Evolutionary conservation across 2,329 filamentous ascomycete species (phyloP), one percentile per base, ranked within the genome.

Genomic region (Fusarium nelsonii): DNA sequence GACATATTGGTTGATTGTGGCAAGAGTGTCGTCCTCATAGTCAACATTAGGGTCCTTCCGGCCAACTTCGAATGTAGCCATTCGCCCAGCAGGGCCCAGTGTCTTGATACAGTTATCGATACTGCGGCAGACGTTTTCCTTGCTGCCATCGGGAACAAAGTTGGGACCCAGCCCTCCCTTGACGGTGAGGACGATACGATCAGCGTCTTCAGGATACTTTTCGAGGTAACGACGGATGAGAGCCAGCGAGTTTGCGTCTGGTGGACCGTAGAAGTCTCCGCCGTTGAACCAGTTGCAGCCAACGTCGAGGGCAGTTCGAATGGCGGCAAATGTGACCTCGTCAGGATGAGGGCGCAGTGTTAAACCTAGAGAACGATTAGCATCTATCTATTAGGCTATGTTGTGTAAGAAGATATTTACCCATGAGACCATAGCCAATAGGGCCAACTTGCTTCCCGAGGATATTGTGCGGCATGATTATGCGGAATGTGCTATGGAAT

Each of bases 181-280:
- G 74, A 91, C 82, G 70, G 82, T 84, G 48, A 91, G 78, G 11
- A 90, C 81, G 4, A 91, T 83, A 69, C 88, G 86, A 45, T 82
- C 78, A 15, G 87, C 87, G 63, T 90, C 85, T 62, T 87, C 84
- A 1, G 89, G 88, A 74, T 90, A 84, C 65, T 83, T 81, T 34
- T 81, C 81, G 72, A 91, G 88, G 77, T 90, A 91, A 23, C 83
- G 80, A 55, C 85, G 81, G n/a, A 91, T 77, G 30, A 91, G 80
- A 49, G 84, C 82, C 54, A 88, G 84, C 57, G 78, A 81, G 78
- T 90, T 88, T 71, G 80, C 80, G 15, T 84, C 79, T 3, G 83
- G 82, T 1, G 80, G 77, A 30, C 89, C 89, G 76, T 91, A 91
- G 74, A 90, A 84, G 72, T 90, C 86, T 67, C 84, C 87, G 30